Percentiles rank a stretch among this genome's conserved stretches.
phyloP scores from a whole-genome alignment of 306 rosid species.

The Pachyrhizus erosus region DNA sequence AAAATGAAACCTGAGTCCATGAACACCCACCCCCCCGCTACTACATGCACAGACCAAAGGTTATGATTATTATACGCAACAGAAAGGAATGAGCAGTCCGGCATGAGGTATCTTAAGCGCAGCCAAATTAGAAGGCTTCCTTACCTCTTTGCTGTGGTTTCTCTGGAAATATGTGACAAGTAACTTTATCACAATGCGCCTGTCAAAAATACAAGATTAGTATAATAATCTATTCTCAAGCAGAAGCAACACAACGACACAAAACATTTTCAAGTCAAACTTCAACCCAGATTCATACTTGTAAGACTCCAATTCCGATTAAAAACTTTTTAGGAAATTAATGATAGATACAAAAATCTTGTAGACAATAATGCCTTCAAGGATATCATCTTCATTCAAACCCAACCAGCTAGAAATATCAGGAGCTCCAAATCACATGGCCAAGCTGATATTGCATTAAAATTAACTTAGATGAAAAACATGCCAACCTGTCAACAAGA shows the following conservation, averaged over 20 bases:
- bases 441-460: conserved; percentile 3
- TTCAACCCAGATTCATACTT: conserved; percentile 25
- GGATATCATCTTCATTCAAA: neutral
- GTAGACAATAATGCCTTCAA: neutral
- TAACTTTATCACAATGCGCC: conserved; percentile 96
- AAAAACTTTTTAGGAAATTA: neutral
- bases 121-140: conserved; percentile 19
- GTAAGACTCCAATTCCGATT: neutral
- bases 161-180: conserved; percentile 89
- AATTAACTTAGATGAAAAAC: conserved; percentile 34
- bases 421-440: conserved; percentile 29
- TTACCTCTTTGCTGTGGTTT: conserved; percentile 97
- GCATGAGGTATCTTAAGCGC: conserved; percentile 34
- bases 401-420: conserved; percentile 2
- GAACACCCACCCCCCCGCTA: neutral
- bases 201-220: conserved; percentile 57
- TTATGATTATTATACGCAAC: neutral
- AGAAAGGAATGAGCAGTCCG: neutral
- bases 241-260: conserved; percentile 18
- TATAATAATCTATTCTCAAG: conserved; percentile 12
- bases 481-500: conserved; percentile 90
- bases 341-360: neutral
- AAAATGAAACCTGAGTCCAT: conserved; percentile 5
- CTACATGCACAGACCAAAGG: neutral
- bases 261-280: neutral